Evolutionary conservation across 441 rosid genomes (phyloP).

Genomic region (Adansonia grandidieri): DNA sequence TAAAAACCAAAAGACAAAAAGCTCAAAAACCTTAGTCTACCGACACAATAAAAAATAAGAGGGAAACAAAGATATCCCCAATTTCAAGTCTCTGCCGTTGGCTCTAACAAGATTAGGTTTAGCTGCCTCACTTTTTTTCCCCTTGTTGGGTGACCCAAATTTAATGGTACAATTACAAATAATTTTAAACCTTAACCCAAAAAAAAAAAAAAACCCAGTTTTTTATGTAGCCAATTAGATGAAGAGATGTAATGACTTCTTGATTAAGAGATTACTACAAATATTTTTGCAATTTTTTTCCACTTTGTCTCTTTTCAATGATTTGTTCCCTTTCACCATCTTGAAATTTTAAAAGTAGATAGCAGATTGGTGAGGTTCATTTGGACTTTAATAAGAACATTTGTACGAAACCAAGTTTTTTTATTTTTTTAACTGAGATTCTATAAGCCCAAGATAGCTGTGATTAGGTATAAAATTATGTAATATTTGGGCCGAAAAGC

Average conservation of each 20-base stretch:
- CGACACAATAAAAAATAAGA: background rate
- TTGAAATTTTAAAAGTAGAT: background rate
- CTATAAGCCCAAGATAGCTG: background rate
- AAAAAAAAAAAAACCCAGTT: background rate
- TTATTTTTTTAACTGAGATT: background rate
- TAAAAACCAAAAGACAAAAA: background rate
- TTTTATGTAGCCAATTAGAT: too few relatives aligned
- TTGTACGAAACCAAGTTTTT: background rate
- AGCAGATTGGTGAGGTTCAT: background rate
- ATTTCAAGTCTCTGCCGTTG: background rate
- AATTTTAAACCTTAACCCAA: background rate
- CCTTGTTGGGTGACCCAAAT: background rate
- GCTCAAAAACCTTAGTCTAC: background rate
- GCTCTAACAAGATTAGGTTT: background rate
- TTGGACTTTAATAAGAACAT: background rate
- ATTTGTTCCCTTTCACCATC: background rate
- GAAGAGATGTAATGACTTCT: too few relatives aligned
- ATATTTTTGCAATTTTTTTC: background rate
- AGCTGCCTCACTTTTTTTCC: background rate
- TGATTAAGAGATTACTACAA: too few relatives aligned
- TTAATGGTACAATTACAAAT: background rate
- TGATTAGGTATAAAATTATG: background rate
- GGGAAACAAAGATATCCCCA: background rate
- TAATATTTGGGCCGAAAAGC: background rate
- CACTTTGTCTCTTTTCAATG: conserved; percentile 9